Base-by-base conservation (phyloP, 75 land plant species). In the Chamaecyparis obtusa region DNA sequence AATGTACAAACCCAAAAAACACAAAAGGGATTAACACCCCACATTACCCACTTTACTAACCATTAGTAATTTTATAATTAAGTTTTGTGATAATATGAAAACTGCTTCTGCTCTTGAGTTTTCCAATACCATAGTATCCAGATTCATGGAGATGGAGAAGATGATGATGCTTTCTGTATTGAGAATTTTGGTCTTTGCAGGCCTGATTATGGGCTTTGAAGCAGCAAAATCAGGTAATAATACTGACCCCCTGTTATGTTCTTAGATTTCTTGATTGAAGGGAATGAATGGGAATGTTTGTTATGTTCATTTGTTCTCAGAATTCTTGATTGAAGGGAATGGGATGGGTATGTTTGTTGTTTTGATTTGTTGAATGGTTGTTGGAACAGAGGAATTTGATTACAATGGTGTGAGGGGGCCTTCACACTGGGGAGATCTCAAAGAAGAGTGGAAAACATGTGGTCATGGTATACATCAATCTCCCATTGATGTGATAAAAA, bases 391-490 rank as follows among this genome's bases (percentile, higher is more conserved):
- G 10, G 85, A 72, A 55, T 91, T 85, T 30, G 87, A 86, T 60
- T 91, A 91, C 86, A 72, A 81, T 11, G 92, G 92, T 33, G 77
- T 82, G 3, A 86, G 74, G 27, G 93, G 93, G 27, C 93, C 93
- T 83, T 44, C 55, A 15, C 84, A 87, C n/a, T 92, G 93, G 93
- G 92, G 92, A 0, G 86, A 91, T 15, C 72, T 91, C 9, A 86
- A 87, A 35, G 54, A 32, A 17, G 87, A 91, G 21, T 92, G 93
- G 93, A 49, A 30, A 3, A 9, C 74, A 0, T 92, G 93, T 84
- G 85, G 85, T 37, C 60, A 67, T 15, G 93, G 93, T 48, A 32
- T 37, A 49, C 39, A 69, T 55, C 93, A 92, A 64, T 92, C 92
- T 69, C 92, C 93, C n/a, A 90, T 92, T 35, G 87, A 90, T 86